Evolutionary conservation across 169 alveolate species (phyloP), one percentile per base, ranked within the genome.

Genomic region (Babesia ovata): DNA sequence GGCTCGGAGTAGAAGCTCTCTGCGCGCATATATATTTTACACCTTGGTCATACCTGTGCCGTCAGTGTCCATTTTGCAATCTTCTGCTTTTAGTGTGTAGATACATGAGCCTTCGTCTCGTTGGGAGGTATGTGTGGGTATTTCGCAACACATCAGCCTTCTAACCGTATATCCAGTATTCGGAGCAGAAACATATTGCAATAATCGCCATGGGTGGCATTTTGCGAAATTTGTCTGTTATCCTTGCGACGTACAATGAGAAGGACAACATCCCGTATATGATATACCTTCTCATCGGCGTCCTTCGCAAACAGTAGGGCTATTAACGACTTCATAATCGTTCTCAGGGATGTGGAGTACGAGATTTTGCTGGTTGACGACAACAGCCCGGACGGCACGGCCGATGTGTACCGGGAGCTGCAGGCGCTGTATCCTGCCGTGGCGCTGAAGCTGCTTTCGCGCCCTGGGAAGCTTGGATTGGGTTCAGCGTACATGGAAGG

Each of bases 401-500:
- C 93, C 60, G 92, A 88, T 11, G 96, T 92, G 63, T 96, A 92
- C 33, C 70, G 70, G 65, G 88, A 91, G 67, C 90, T 96, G 52
- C 92, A 94, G 79, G 85, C 86, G 72, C 59, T 95, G 39, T 96
- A 87, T 75, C 96, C 96, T n/a, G 84, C 90, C 54, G 95, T 88
- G 60, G 86, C 79, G 49, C 89, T 96, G 56, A 91, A 92, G 72
- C 79, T 96, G 36, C 92, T 89, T 39, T 82, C 87, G 46, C 81
- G 99, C 70, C 94, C 96, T 21, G 98, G 98, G 26, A 97, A 97
- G 86, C 63, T 95, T 29, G 99, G 99, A 19, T 93, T 97, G 49
- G 99, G 98, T 39, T 86, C 97, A 57, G 99, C 99, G 7, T 97
- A 97, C 83, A 92, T 92, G 76, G 98, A 95, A 79, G 99, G 99